Evolutionary conservation across 495 filamentous ascomycete species (phyloP).

Genomic region (Penicillium pulvis): DNA sequence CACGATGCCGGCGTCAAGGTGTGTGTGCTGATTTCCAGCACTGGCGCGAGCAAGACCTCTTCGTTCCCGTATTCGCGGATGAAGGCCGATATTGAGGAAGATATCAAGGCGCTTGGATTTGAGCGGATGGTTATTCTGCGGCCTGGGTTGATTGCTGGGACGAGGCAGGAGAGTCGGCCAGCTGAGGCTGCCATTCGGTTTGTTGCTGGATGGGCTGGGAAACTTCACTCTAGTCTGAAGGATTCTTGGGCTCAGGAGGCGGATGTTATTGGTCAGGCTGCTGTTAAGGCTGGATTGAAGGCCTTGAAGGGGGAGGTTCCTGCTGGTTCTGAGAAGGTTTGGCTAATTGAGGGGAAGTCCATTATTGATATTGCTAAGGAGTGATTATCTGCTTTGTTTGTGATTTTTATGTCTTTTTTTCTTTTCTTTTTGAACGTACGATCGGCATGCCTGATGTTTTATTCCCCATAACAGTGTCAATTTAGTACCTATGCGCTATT

Average conservation of each 20-base stretch:
- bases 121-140: constrained; percentile 71
- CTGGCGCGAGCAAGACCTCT: constrained; percentile 50
- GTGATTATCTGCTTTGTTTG: constrained; percentile 6
- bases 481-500: neutral
- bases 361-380: constrained; percentile 39
- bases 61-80: constrained; percentile 63
- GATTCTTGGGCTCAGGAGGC: constrained; percentile 74
- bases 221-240: constrained; percentile 57
- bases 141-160: constrained; percentile 75
- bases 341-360: constrained; percentile 39
- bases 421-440: neutral
- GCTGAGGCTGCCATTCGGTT: constrained; percentile 48
- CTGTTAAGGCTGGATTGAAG: constrained; percentile 56
- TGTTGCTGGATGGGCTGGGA: constrained; percentile 52
- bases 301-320: constrained; percentile 50
- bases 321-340: constrained; percentile 46
- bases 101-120: constrained; percentile 70
- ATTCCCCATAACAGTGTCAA: neutral
- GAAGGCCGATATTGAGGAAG: constrained; percentile 81
- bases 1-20: constrained; percentile 62
- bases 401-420: neutral
- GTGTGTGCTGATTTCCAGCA: constrained; percentile 68
- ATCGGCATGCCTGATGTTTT: neutral
- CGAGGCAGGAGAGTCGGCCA: constrained; percentile 59
- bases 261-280: constrained; percentile 72